phyloP scores from a whole-genome alignment of 768 basidiomycete genomes.

The Lentinus brumalis region DNA sequence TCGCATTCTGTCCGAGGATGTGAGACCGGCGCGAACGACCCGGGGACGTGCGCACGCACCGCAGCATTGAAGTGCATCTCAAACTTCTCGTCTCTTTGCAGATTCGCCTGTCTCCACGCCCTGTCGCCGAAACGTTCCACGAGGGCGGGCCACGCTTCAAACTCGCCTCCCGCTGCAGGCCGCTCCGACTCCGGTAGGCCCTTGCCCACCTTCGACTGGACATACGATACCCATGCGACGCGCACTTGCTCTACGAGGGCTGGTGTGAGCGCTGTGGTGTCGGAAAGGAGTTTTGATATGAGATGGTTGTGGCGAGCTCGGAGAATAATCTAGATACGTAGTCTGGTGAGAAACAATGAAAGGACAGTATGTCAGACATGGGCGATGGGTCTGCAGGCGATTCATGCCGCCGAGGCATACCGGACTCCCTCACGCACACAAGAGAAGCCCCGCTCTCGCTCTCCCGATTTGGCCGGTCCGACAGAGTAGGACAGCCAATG shows the following conservation, averaged over 20 bases:
- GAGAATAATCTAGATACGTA: conserved; percentile 77
- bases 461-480: no score
- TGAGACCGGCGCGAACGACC: neutral
- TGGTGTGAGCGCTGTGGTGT: conserved; percentile 55
- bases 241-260: conserved; percentile 58
- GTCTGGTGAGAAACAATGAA: neutral
- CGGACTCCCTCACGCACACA: no score
- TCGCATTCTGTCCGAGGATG: conserved; percentile 42
- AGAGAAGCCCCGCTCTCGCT: no score
- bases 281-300: conserved; percentile 58
- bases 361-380: neutral
- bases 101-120: conserved; percentile 68
- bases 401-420: no score
- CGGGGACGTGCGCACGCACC: conserved; percentile 45
- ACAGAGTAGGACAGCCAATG: no score
- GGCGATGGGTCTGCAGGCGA: neutral
- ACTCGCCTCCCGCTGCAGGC: conserved; percentile 51
- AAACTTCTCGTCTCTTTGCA: conserved; percentile 88
- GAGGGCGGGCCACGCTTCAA: conserved; percentile 52
- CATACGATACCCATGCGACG: conserved; percentile 67
- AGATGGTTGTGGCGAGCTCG: conserved; percentile 84
- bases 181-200: conserved; percentile 56
- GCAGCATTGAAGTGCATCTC: conserved; percentile 84
- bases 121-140: conserved; percentile 51
- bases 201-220: conserved; percentile 63